phyloP scores from a whole-genome alignment of 106 monocot genomes.

The Vanilla planifolia region DNA sequence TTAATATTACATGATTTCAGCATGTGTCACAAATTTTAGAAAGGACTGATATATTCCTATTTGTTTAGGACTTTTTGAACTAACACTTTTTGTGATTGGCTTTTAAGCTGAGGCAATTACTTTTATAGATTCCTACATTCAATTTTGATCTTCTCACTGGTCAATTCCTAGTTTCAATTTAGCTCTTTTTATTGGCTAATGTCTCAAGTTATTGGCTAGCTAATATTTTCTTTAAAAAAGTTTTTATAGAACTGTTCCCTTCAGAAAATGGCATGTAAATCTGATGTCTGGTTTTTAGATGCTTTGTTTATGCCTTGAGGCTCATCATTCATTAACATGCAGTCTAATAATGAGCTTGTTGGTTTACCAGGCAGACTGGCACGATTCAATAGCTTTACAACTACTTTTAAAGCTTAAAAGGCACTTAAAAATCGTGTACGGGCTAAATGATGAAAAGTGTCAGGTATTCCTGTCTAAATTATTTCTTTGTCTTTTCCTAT shows the following conservation, averaged over 20 bases:
- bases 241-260: background rate
- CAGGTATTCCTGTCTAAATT: conserved; percentile 44
- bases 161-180: background rate
- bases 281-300: background rate
- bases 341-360: background rate
- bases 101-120: too few species aligned
- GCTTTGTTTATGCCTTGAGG: background rate
- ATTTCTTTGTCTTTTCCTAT: background rate
- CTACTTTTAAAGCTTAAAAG: conserved; percentile 90
- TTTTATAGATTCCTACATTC: too few species aligned
- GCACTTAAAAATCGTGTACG: conserved; percentile 76
- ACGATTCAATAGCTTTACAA: conserved; percentile 78
- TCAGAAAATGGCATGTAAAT: background rate
- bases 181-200: background rate
- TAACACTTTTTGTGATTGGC: too few species aligned
- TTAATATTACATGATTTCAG: too few species aligned
- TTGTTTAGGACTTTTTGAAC: too few species aligned
- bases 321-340: background rate
- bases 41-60: too few species aligned
- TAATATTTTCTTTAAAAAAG: background rate
- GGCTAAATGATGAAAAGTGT: conserved; percentile 76
- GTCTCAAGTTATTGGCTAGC: background rate
- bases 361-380: conserved; percentile 74
- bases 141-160: too few species aligned
- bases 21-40: too few species aligned